Evolutionary conservation across 352 stramenopile genomes (phyloP).

Genomic region (Chrysophaeum taylorii): DNA sequence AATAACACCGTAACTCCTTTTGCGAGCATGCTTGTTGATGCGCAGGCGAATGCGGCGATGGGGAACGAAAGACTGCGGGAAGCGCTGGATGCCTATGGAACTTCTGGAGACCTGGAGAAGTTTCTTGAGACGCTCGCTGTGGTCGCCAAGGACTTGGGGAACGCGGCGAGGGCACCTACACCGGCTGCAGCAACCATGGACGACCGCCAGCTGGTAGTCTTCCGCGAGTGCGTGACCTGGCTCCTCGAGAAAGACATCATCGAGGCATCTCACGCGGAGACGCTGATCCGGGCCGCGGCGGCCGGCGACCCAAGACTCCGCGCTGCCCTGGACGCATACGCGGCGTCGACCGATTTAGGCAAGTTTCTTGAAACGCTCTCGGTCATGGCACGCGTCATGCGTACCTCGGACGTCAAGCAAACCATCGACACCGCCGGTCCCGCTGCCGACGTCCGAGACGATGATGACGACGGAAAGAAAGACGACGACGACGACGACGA

Average conservation of each 20-base stretch:
- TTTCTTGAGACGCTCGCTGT: constrained; percentile 17
- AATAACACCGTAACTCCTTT: no score
- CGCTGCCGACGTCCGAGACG: background rate
- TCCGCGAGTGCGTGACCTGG: background rate
- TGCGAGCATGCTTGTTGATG: no score
- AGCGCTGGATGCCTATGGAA: constrained; percentile 14
- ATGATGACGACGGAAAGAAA: constrained; percentile 15
- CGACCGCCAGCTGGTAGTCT: no score
- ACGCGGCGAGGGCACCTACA: no score
- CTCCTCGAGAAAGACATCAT: constrained; percentile 11
- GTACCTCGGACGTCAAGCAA: background rate
- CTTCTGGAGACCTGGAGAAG: constrained; percentile 18
- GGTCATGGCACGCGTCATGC: background rate
- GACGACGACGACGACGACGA: constrained; percentile 16
- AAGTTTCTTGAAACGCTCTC: constrained; percentile 19
- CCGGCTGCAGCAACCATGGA: no score
- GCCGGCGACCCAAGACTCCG: constrained; percentile 11
- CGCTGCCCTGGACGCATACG: constrained; percentile 16
- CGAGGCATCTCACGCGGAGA: background rate
- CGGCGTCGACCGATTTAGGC: constrained; percentile 4
- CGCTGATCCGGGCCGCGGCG: background rate
- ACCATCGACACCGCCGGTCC: background rate
- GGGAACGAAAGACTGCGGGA: background rate
- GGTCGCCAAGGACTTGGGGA: background rate
- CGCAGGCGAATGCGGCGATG: constrained; percentile 16